Evolutionary conservation across 2,329 filamentous ascomycete species (phyloP).

Genomic region (Alternaria burnsii): DNA sequence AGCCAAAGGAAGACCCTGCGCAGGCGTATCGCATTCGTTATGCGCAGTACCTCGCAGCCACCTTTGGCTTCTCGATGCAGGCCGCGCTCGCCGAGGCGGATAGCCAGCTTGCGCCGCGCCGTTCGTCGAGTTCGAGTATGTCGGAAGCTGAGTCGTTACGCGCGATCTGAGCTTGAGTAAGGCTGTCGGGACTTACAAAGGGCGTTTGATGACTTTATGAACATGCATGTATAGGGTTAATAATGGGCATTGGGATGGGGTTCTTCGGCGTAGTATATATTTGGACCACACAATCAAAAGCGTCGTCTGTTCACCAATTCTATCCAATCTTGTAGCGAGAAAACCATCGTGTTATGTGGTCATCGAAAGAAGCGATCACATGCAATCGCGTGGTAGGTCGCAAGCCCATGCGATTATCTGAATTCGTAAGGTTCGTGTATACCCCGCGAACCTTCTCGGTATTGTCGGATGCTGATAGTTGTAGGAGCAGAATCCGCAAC

Average conservation of each 20-base stretch:
- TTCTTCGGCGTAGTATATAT: constrained; percentile 28
- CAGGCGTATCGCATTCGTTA: constrained; percentile 49
- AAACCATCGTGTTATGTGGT: not conserved
- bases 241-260: constrained; percentile 34
- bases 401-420: not conserved
- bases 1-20: constrained; percentile 43
- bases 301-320: constrained; percentile 3
- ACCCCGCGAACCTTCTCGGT: not conserved
- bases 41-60: constrained; percentile 51
- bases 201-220: constrained; percentile 33
- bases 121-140: constrained; percentile 45
- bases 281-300: constrained; percentile 32
- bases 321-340: not conserved
- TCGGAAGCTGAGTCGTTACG: constrained; percentile 48
- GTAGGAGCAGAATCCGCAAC: constrained; percentile 11
- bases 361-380: not conserved
- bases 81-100: constrained; percentile 51
- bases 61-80: constrained; percentile 52
- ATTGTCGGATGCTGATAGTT: constrained; percentile 16
- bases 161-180: constrained; percentile 31
- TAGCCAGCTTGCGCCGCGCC: constrained; percentile 45
- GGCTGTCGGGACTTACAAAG: not conserved
- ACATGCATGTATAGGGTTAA: constrained; percentile 29
- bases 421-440: not conserved
- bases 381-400: not conserved